Conservation (phyloP, 345 rosid genomes). For the Pugionium dolabratum region DNA sequence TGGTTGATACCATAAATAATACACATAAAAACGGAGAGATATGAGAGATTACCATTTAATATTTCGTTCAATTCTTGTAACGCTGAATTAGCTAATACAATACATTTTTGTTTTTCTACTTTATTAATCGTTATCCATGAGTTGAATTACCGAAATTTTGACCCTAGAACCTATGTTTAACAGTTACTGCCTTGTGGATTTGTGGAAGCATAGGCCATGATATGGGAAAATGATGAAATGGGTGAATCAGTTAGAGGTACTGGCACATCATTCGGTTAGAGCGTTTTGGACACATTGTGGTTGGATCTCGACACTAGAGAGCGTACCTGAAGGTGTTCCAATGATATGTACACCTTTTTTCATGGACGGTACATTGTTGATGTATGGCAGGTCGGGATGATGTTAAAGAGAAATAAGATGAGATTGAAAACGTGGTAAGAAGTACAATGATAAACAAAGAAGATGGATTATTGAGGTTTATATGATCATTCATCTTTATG, state of each 20-base stretch:
- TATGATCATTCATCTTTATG: background rate
- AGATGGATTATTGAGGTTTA: constrained; percentile 29
- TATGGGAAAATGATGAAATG: constrained; percentile 63
- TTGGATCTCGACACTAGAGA: constrained; percentile 72
- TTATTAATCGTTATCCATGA: too few relatives aligned
- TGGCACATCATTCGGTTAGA: constrained; percentile 56
- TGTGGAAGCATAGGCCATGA: constrained; percentile 40
- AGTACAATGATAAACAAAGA: constrained; percentile 41
- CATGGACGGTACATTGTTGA: constrained; percentile 48
- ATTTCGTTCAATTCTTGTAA: too few relatives aligned
- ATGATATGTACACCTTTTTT: constrained; percentile 71
- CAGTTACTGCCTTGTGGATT: constrained; percentile 42
- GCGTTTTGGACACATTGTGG: constrained; percentile 70
- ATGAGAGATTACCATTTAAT: too few relatives aligned
- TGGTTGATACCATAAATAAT: too few relatives aligned
- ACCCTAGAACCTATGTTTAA: too few relatives aligned
- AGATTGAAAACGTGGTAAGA: too few relatives aligned
- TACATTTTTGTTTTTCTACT: too few relatives aligned
- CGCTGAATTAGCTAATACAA: too few relatives aligned
- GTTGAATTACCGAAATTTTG: too few relatives aligned
- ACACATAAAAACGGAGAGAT: too few relatives aligned
- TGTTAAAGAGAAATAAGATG: too few relatives aligned
- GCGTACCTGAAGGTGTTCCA: constrained; percentile 65
- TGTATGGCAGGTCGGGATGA: constrained; percentile 38
- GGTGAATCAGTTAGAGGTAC: constrained; percentile 68